Evolutionary conservation across 2,329 filamentous ascomycete species (phyloP).

Genomic region (Aspergillus pseudoterreus): DNA sequence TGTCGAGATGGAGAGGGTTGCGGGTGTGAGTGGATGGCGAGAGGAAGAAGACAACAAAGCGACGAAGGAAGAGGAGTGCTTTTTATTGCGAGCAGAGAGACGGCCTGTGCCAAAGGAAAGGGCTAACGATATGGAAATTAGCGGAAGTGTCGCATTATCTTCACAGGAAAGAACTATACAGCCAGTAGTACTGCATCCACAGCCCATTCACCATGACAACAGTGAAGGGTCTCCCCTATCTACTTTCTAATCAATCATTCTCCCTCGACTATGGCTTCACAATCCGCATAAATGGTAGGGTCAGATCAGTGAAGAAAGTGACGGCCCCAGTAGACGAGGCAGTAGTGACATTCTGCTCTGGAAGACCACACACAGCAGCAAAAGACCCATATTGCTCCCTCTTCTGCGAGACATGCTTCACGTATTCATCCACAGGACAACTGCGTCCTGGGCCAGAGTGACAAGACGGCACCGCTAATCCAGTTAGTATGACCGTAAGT

Average conservation of each 20-base stretch:
- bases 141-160: too few relatives aligned
- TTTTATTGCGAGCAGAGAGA: neutral
- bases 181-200: too few relatives aligned
- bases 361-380: conserved; percentile 23
- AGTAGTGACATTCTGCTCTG: conserved; percentile 17
- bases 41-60: neutral
- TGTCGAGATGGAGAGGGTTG: neutral
- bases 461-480: conserved; percentile 49
- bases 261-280: conserved; percentile 23
- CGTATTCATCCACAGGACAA: conserved; percentile 49
- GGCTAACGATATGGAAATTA: too few relatives aligned
- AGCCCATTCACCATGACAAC: too few relatives aligned
- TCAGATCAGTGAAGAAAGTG: conserved; percentile 29
- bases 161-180: too few relatives aligned
- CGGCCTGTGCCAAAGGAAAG: too few relatives aligned
- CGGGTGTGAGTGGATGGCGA: neutral
- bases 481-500: neutral
- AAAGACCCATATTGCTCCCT: conserved; percentile 50
- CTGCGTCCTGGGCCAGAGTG: conserved; percentile 54
- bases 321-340: conserved; percentile 16
- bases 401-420: conserved; percentile 44
- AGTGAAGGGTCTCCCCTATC: too few relatives aligned
- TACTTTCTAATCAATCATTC: neutral
- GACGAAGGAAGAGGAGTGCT: neutral
- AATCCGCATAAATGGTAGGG: conserved; percentile 23